Evolutionary conservation across 768 basidiomycete genomes (phyloP), one percentile per base, ranked within the genome.

Genomic region (Leucosporidium yakuticum): DNA sequence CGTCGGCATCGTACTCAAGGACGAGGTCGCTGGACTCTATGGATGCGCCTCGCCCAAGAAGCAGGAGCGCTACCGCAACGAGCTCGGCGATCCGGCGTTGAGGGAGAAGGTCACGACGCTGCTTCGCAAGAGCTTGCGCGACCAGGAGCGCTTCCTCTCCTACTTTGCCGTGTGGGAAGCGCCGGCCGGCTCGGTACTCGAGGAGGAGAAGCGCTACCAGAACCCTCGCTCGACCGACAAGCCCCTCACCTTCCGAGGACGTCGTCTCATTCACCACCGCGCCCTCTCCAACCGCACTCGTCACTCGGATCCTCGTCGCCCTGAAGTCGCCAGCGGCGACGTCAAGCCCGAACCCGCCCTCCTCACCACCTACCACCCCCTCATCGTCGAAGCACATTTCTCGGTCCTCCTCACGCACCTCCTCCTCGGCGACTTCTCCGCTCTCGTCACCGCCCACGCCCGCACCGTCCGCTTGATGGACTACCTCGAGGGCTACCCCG

Each of bases 381-480:
- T 94, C 62, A 84, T 93, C 60, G 87, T 92, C 66, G 91, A 94
- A 76, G 87, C 90, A 6, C 87, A 89, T 76, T 94, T 88, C 80
- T 88, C 85, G 71, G 82, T 91, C 62, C 82, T 94, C 44, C 82
- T 91, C 69, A 85, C 86, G 71, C 81, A 85, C 51, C 81, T 93
- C 65, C 84, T 94, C 82, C 84, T 91, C 23, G 90, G 86, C 7
- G 88, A 92, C 69, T 86, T 92, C 73, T 74, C 81, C 3, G 78
- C 80, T 17, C 79, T 90, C 36, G 79, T 90, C 17, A 82, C 84
- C 12, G 83, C 84, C 0, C 91, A 92, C 74, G 79, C 84, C 36
- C 85, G 83, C 63, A 83, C 87, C 2, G 86, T 88, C 0, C 79
- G 83, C 19, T 79, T 90, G 31, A 85, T 92, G 12, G 89, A 92